Base-by-base conservation (phyloP, 129 eudicot genomes). In the Rutidosis leptorrhynchoides region DNA sequence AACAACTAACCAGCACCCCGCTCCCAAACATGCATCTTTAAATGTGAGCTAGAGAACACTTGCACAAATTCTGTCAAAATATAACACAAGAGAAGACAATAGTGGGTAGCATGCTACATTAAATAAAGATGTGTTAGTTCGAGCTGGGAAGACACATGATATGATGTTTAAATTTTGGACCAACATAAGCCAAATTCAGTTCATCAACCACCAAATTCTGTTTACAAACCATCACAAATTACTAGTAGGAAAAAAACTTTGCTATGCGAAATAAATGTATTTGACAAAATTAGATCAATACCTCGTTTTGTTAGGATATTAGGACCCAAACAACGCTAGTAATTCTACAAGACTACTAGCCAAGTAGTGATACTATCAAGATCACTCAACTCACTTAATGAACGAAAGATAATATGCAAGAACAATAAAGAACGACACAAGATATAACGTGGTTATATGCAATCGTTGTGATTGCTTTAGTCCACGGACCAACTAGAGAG, bases 1-100 rank as follows among this genome's bases (percentile, higher is more conserved):
- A 33, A 71, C 4, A 27, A 60, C 75, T 23, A 64, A 94, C 99
- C 99, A 72, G 99, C 99, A 21, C 99, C 99, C 35, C 99, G 95
- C 75, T 94, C 99, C 99, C 99, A 94, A 60, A 94, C 99, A 52
- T 95, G 97, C 99, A 94, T 89, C 74, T 86, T 94, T 30, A 94
- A 78, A 86, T 89, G 97, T 58, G 87, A 77, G 22, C 83, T 95
- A 26, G 99, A 86, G 79, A 84, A 84, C 54, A 86, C 90, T 84
- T 94, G 93, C 48, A 94, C 95, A 67, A 94, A 94, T 66, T 94
- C 99, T 94, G 90, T 77, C 84, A 68, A 30, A 65, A 20, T 32
- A 70, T 6, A 52, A 43, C 25, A 64, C 56, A 15, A 63, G 20
- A 57, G 12, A 28, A 29, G 29, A 20, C 22, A 57, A 33, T 21